Base-by-base conservation (phyloP, 441 rosid genomes). In the Erodium texanum region DNA sequence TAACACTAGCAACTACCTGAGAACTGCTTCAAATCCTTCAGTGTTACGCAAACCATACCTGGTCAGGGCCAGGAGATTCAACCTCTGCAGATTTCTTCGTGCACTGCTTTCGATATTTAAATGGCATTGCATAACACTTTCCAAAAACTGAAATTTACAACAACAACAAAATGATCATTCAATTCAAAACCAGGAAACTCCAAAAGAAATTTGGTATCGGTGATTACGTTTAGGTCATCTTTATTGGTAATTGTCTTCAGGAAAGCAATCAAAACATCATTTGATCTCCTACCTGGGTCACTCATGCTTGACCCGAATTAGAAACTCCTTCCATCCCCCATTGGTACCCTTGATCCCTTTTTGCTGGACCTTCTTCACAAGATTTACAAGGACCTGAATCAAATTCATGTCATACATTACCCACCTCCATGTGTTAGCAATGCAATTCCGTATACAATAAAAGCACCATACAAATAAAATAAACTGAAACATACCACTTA, bases 251-350 rank as follows among this genome's bases (percentile, higher is more conserved):
- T 85, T 0, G 95, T 71, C 27, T 74, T 79, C 9, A 93, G 84
- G 76, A 93, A 93, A 41, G 99, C 81, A 27, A 72, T 82, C 75
- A 91, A 73, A 0, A 76, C 75, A 5, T 88, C 87, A 45, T 48
- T 81, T 63, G 86, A 23, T 67, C 93, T 85, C 80, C 73, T 85
- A 1, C 88, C 69, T 3, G 99, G 97, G 74, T 93, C 99, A 76
- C 96, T 89, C 64, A 91, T 45, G 69, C 78, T 74, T 48, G 87
- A 72, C 27, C 97, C 99, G 1, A 84, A 24, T 67, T 79, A 93
- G 70, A 71, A 93, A 93, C 0, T 85, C 92, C 74, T 91, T 89
- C 99, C 99, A 93, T 22, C 72, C 80, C 66, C 97, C 99, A 1
- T 78, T 68, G 0, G 68, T 65, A 3, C 99, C 97, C 71, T 75